phyloP scores from a whole-genome alignment of 495 filamentous ascomycete species.

The Neurospora sp. region DNA sequence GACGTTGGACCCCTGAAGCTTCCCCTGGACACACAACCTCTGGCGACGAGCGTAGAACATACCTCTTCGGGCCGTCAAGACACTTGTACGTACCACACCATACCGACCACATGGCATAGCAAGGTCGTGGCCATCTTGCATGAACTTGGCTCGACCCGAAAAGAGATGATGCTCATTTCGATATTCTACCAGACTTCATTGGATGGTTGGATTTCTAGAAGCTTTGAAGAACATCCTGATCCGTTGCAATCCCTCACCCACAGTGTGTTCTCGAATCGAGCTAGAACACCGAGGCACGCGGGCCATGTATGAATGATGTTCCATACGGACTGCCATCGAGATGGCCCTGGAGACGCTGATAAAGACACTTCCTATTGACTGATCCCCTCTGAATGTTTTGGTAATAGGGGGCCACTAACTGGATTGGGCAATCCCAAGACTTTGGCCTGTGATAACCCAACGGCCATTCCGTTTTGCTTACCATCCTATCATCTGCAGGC shows the following conservation, averaged over 20 bases:
- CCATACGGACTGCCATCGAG: neutral
- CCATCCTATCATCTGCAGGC: neutral
- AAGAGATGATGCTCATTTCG: slow-evolving; percentile 18
- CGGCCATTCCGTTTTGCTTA: neutral
- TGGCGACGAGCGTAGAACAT: neutral
- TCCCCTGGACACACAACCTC: neutral
- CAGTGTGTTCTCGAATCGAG: neutral
- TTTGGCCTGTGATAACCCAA: neutral
- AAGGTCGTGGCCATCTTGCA: slow-evolving; percentile 8
- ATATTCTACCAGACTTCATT: neutral
- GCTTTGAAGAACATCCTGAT: neutral
- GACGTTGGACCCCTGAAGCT: neutral
- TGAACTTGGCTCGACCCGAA: slow-evolving; percentile 14
- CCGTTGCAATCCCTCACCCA: neutral
- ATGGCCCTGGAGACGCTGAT: neutral
- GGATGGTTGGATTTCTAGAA: neutral
- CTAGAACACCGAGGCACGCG: neutral
- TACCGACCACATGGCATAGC: neutral
- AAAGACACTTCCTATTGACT: neutral
- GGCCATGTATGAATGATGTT: neutral
- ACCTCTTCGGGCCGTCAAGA: neutral
- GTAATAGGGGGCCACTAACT: neutral
- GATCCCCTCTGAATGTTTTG: neutral
- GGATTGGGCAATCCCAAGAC: neutral
- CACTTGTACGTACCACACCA: neutral